Percentiles rank a stretch among this genome's conserved stretches.
These are phyloP conservation scores for Monosporascus ibericus DNA, from an alignment of 2,329 filamentous ascomycete species.

Conservation along the genomic window DNA sequence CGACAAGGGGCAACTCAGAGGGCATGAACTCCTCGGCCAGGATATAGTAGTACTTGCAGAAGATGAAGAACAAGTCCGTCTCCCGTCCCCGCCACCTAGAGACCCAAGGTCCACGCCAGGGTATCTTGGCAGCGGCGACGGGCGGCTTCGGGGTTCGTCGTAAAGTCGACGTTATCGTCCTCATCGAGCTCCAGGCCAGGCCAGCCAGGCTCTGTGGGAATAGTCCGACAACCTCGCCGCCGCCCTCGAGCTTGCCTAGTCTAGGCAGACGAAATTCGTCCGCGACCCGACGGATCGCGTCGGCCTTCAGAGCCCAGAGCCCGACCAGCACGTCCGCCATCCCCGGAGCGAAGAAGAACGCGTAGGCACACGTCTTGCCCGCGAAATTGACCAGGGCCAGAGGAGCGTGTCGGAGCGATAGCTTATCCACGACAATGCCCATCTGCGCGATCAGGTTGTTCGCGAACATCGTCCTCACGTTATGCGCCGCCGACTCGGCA, in stretches of 20 bases:
- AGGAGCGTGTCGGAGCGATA: constrained; percentile 68
- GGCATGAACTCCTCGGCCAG: constrained; percentile 70
- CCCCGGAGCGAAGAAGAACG: constrained; percentile 86
- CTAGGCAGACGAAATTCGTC: constrained; percentile 62
- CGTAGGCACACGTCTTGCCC: constrained; percentile 85
- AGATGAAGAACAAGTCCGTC: constrained; percentile 86
- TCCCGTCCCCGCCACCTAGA: constrained; percentile 81
- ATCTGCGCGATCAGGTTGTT: constrained; percentile 79
- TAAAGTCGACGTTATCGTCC: constrained; percentile 47
- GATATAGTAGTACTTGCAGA: constrained; percentile 81
- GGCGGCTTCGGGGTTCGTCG: constrained; percentile 61
- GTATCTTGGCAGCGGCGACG: constrained; percentile 63
- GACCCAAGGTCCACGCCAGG: constrained; percentile 81
- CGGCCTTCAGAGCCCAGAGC: constrained; percentile 68
- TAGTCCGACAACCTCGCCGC: constrained; percentile 58
- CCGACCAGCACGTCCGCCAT: constrained; percentile 78
- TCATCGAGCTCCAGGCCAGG: constrained; percentile 50
- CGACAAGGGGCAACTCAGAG: constrained; percentile 41
- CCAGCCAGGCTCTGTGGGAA: constrained; percentile 64
- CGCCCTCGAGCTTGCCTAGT: constrained; percentile 48
- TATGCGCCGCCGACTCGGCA: constrained; percentile 72
- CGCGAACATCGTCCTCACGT: constrained; percentile 80
- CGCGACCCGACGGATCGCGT: constrained; percentile 64
- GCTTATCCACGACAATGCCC: constrained; percentile 80
- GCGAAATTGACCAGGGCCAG: constrained; percentile 73